These are phyloP conservation scores for Alloteropsis semialata DNA, from an alignment of 176 grass and related monocot species.

Conservation along the genomic window DNA sequence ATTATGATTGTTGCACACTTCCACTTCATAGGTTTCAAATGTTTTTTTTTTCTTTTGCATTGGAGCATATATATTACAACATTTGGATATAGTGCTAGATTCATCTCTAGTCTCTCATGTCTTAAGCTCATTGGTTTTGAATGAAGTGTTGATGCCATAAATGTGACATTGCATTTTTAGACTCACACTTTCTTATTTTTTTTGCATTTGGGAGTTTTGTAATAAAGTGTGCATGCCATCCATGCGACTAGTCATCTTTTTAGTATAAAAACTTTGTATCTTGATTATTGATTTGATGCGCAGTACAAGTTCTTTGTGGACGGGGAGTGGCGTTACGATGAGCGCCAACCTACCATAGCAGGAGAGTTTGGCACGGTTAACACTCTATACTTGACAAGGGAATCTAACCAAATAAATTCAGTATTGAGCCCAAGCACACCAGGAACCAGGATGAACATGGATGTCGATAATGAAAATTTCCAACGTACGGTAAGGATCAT, in stretches of 20 bases:
- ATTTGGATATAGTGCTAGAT: neutral
- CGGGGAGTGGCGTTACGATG: slow-evolving; percentile 90
- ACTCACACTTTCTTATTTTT: neutral
- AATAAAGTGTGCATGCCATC: neutral
- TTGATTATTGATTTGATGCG: slow-evolving; percentile 28
- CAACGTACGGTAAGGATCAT: slow-evolving; percentile 47
- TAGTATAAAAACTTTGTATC: neutral
- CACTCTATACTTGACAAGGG: slow-evolving; percentile 60
- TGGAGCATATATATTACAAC: neutral
- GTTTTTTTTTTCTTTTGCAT: neutral
- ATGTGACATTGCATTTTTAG: neutral
- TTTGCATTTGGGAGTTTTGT: neutral
- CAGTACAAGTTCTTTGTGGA: slow-evolving; percentile 99
- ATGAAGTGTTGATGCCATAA: neutral
- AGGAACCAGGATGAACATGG: slow-evolving; percentile 60
- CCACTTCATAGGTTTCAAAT: neutral
- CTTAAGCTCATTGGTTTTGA: neutral
- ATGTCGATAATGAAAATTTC: slow-evolving; percentile 74
- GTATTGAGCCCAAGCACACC: slow-evolving; percentile 55
- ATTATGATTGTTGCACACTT: neutral
- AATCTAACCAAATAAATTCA: slow-evolving; percentile 49
- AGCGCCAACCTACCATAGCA: slow-evolving; percentile 56
- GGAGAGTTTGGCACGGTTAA: slow-evolving; percentile 84
- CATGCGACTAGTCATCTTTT: neutral
- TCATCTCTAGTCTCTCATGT: neutral